phyloP scores from a whole-genome alignment of 179 eudicot species.

The Corrigiola litoralis region DNA sequence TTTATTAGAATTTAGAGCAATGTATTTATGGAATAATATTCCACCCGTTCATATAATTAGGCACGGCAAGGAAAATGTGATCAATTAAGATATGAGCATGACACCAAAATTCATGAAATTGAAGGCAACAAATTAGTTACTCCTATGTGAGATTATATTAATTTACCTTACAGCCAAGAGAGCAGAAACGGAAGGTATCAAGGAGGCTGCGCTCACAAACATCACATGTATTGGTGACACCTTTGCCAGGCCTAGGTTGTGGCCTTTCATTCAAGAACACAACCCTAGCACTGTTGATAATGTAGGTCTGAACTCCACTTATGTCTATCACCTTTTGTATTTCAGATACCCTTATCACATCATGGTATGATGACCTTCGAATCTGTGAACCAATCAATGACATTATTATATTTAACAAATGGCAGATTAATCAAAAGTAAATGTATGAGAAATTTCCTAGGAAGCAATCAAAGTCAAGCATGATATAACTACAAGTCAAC shows the following conservation, averaged over 20 bases:
- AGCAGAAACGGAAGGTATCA: constrained; percentile 88
- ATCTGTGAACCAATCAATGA: constrained; percentile 48
- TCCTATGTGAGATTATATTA: too few species aligned
- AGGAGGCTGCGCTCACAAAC: constrained; percentile 90
- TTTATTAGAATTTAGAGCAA: too few species aligned
- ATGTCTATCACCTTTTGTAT: constrained; percentile 84
- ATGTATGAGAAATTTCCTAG: background rate
- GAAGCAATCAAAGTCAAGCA: constrained; percentile 1
- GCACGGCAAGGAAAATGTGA: constrained; percentile 1
- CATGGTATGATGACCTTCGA: constrained; percentile 94
- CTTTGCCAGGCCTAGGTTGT: constrained; percentile 96
- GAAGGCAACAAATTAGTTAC: background rate
- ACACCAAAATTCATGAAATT: background rate
- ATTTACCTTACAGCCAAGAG: constrained; percentile 90
- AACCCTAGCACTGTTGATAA: constrained; percentile 88
- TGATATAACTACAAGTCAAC: constrained; percentile 23
- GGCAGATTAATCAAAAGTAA: background rate
- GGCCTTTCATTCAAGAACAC: constrained; percentile 92
- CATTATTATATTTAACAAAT: too few species aligned
- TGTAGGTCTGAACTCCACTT: constrained; percentile 73
- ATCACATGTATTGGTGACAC: constrained; percentile 84
- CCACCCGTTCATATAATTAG: background rate
- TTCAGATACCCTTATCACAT: constrained; percentile 82
- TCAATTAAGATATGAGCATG: constrained; percentile 1
- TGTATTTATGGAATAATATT: too few species aligned